A percentile compares a stretch with the other conserved stretches of the same genome.
Conservation (phyloP, 768 basidiomycete species). For the Mycena vulgaris region DNA sequence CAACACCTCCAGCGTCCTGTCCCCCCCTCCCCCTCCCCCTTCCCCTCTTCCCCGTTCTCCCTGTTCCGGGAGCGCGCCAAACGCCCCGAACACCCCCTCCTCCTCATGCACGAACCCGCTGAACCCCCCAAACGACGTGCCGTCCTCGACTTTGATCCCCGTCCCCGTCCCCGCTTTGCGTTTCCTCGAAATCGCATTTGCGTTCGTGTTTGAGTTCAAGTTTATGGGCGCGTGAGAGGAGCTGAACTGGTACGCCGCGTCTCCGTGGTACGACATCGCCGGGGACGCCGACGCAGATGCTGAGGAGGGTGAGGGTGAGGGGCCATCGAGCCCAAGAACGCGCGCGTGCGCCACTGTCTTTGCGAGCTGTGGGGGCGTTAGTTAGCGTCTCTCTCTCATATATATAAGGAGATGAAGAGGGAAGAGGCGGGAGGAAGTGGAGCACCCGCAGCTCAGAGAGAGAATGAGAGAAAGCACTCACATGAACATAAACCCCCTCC, state of each 20-base stretch:
- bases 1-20: conserved; percentile 52
- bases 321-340: conserved; percentile 22
- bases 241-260: too few species aligned
- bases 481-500: conserved; percentile 33
- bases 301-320: background rate
- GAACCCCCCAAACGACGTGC: too few species aligned
- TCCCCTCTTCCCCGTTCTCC: background rate
- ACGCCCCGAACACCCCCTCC: background rate
- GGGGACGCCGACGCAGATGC: too few species aligned
- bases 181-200: too few species aligned
- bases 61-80: too few species aligned
- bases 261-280: too few species aligned
- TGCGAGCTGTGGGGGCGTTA: conserved; percentile 21
- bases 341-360: conserved; percentile 32
- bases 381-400: background rate
- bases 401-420: background rate
- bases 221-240: too few species aligned
- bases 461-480: conserved; percentile 12
- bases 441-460: too few species aligned
- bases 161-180: background rate
- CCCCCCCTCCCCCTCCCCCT: conserved; percentile 35
- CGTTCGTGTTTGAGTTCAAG: too few species aligned
- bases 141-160: background rate
- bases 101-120: background rate
- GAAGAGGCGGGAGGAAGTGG: background rate